phyloP scores from a whole-genome alignment of 306 rosid species.

The Vigna hirtella region DNA sequence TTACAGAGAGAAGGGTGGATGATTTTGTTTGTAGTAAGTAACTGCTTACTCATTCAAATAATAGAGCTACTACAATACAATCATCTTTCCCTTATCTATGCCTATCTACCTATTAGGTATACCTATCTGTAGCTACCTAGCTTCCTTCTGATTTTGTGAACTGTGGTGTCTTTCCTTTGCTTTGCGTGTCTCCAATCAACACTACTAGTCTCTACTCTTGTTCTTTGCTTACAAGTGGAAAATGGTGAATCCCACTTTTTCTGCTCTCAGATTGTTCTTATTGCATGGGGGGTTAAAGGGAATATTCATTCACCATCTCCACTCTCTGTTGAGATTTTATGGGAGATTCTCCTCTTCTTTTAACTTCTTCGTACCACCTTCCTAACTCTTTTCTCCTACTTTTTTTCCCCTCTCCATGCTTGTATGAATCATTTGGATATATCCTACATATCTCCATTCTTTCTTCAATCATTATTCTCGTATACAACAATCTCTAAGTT shows the following conservation, averaged over 20 bases:
- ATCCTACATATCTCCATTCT: constrained; percentile 24
- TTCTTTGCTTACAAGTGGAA: constrained; percentile 38
- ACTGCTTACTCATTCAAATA: constrained; percentile 34
- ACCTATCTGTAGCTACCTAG: background rate
- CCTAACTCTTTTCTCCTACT: constrained; percentile 20
- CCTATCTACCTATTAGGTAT: background rate
- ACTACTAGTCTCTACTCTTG: constrained; percentile 1
- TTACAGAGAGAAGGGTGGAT: constrained; percentile 3
- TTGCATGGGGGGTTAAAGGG: constrained; percentile 46
- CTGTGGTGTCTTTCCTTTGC: constrained; percentile 19
- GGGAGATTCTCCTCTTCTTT: constrained; percentile 42
- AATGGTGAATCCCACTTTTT: constrained; percentile 45
- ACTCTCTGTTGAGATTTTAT: constrained; percentile 44
- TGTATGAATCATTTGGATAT: constrained; percentile 31
- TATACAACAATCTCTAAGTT: constrained; percentile 22
- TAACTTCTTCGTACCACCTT: constrained; percentile 40
- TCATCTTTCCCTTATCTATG: background rate
- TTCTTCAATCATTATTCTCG: constrained; percentile 22
- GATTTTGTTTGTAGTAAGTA: constrained; percentile 37
- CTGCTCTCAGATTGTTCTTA: constrained; percentile 41
- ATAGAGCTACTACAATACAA: background rate
- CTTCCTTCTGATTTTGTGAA: constrained; percentile 7
- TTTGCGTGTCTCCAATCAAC: constrained; percentile 15
- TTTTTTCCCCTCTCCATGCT: background rate
- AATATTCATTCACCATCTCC: constrained; percentile 43